Base-by-base conservation (phyloP, 1,284 basidiomycete genomes). In the Leccinum solheimii region DNA sequence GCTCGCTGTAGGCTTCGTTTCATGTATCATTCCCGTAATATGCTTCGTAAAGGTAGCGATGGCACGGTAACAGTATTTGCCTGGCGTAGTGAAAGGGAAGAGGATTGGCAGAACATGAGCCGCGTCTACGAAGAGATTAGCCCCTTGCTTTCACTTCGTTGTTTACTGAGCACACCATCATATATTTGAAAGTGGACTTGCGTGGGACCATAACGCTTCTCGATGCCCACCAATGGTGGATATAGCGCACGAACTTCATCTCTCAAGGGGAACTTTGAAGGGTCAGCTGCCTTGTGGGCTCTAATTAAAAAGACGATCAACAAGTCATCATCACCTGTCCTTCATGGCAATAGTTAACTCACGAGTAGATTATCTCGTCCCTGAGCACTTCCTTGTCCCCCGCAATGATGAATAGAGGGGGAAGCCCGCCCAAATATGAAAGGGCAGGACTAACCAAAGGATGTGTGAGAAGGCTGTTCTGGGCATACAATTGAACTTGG, bases 331-430 rank as follows among this genome's bases (percentile, higher is more conserved):
- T 27, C 16, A 49, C 53, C 5, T 45, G 1, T 2, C 11, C 16
- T 19, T 52, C 19, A 26, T 2, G 5, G 9, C 6, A 56, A 59
- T 16, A 48, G 58, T 19, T 30, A 38, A 82, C 91, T 69, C 66
- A 94, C 91, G 84, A 78, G 71, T 94, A 98, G 43, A 98, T 86
- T 54, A 95, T 89, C 76, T 98, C 96, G 71, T 99, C 97, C 55
- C 94, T 81, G 49, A 98, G 77, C 0, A 98, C 95, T 76, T 99
- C 97, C 67, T 89, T 90, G 67, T 98, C 91, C 40, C 97, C 91
- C 1, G 87, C 91, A 65, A 97, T 87, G 66, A 99, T 80, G 55
- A 94, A 80, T 55, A 98, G 73, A 3, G 97, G 96, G 1, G 94
- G 94, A 0, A 99, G 77, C 1, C 96, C 96, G 8, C 97, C 97